Percentiles rank a stretch among this genome's conserved stretches.
phyloP scores from a whole-genome alignment of 768 basidiomycete genomes.

The Pisolithus albus region DNA sequence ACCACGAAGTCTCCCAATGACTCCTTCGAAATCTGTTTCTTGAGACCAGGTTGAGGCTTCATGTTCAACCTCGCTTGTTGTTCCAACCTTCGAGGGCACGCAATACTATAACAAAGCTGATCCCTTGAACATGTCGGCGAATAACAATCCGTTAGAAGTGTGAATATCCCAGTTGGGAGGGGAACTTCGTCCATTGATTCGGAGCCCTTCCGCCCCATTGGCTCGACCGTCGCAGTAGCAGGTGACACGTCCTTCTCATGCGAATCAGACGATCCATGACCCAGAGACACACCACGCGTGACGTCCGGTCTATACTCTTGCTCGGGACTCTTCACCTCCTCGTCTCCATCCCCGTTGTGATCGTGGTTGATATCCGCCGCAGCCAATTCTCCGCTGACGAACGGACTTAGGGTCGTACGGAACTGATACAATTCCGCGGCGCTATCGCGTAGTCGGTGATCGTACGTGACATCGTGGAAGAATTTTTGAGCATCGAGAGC shows the following conservation, averaged over 20 bases:
- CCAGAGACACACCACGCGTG: constrained; percentile 20
- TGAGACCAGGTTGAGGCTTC: constrained; percentile 86
- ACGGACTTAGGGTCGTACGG: constrained; percentile 75
- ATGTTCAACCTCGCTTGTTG: constrained; percentile 93
- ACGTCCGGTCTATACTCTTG: constrained; percentile 13
- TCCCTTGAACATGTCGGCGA: constrained; percentile 95
- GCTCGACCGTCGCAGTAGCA: constrained; percentile 13
- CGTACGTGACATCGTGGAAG: constrained; percentile 99
- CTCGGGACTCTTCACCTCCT: constrained; percentile 24
- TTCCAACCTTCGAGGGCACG: constrained; percentile 88
- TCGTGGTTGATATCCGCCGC: constrained; percentile 9
- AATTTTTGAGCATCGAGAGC: constrained; percentile 97
- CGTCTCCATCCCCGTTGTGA: constrained; percentile 31
- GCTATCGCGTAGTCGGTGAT: constrained; percentile 89
- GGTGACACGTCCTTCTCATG: constrained; percentile 30
- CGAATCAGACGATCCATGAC: constrained; percentile 30
- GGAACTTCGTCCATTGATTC: constrained; percentile 53
- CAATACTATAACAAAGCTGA: constrained; percentile 94
- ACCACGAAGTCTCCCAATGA: constrained; percentile 77
- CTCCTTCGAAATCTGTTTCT: constrained; percentile 76
- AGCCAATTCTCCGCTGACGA: constrained; percentile 69
- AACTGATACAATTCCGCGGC: constrained; percentile 91
- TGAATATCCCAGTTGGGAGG: constrained; percentile 91
- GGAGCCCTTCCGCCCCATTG: constrained; percentile 32
- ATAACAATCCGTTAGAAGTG: constrained; percentile 94